Base-by-base conservation (phyloP, 164 flowering plant species). In the Dillenia suffruticosa region DNA sequence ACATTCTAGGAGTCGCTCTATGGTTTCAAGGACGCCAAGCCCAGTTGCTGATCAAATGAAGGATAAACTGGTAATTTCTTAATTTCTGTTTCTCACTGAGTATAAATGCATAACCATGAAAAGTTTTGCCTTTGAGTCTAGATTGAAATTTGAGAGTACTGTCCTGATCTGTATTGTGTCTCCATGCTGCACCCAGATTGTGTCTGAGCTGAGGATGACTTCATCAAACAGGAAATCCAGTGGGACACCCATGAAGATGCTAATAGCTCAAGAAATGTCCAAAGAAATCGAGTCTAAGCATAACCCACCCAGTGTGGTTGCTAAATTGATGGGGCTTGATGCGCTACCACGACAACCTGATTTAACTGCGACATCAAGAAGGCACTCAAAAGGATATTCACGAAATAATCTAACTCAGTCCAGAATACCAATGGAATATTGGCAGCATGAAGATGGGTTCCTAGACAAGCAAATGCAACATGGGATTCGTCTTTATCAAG, bases 301-400 rank as follows among this genome's bases (percentile, higher is more conserved):
- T 51, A 83, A 75, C 52, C 81, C 95, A 15, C 90, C 96, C 52
- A 84, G 72, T 80, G 76, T 94, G 61, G 94, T 94, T 73, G 99
- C 99, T 46, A 91, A 81, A 78, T 74, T 94, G 74, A 94, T 94
- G 99, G 99, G 99, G 15, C 92, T 94, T 67, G 99, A 94, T 72
- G 65, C 86, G 22, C 78, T 89, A 50, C 97, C 99, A 22, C 75
- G 44, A 12, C 76, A 81, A 51, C 75, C 74, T 49, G 71, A 67
- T 64, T 65, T 71, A 56, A 68, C 75, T 44, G 65, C 72, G 55
- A 40, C 70, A 5, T 71, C 64, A 50, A 72, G 73, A 74, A 74
- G 62, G 63, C 68, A 61, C 40, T 69, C 76, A 58, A 71, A 58
- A 62, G 67, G 69, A 51, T 63, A 64, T 66, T 71, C 78, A 13